These are phyloP conservation scores for Omphalotus olearius DNA, from an alignment of 1,284 basidiomycete species.

Conservation along the genomic window DNA sequence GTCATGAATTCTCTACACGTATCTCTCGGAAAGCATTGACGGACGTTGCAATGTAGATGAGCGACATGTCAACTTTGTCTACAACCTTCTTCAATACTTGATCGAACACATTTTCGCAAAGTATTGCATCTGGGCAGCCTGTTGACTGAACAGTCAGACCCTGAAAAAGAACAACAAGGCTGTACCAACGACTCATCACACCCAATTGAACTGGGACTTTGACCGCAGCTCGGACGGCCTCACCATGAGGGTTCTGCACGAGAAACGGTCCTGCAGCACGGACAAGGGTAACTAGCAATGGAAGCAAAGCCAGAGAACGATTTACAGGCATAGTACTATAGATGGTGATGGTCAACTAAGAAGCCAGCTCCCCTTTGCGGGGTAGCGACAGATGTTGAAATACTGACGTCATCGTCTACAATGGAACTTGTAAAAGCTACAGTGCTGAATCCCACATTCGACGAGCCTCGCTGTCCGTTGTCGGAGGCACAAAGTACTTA, in stretches of 20 bases:
- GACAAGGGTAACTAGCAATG: too few relatives aligned
- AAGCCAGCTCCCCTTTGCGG: too few relatives aligned
- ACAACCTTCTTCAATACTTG: slow-evolving; percentile 59
- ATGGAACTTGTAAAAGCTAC: neutral
- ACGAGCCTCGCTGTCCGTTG: slow-evolving; percentile 54
- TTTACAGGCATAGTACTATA: too few relatives aligned
- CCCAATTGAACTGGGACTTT: slow-evolving; percentile 45
- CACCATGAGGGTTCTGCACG: too few relatives aligned
- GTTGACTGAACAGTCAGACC: slow-evolving; percentile 71
- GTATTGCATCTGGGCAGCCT: slow-evolving; percentile 68
- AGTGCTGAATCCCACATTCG: slow-evolving; percentile 68
- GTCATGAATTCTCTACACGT: too few relatives aligned
- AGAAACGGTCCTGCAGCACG: too few relatives aligned
- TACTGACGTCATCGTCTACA: too few relatives aligned
- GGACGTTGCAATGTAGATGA: slow-evolving; percentile 74
- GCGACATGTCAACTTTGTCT: slow-evolving; percentile 63
- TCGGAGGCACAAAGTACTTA: slow-evolving; percentile 74
- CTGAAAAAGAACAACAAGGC: neutral
- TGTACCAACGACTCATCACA: slow-evolving; percentile 8
- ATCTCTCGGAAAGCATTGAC: neutral
- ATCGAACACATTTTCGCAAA: slow-evolving; percentile 79
- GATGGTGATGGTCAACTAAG: too few relatives aligned
- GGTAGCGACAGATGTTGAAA: too few relatives aligned
- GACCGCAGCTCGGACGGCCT: slow-evolving; percentile 21
- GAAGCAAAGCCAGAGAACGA: too few relatives aligned